Conservation (phyloP, 352 stramenopile genomes). For the Pythium myriotylum region DNA sequence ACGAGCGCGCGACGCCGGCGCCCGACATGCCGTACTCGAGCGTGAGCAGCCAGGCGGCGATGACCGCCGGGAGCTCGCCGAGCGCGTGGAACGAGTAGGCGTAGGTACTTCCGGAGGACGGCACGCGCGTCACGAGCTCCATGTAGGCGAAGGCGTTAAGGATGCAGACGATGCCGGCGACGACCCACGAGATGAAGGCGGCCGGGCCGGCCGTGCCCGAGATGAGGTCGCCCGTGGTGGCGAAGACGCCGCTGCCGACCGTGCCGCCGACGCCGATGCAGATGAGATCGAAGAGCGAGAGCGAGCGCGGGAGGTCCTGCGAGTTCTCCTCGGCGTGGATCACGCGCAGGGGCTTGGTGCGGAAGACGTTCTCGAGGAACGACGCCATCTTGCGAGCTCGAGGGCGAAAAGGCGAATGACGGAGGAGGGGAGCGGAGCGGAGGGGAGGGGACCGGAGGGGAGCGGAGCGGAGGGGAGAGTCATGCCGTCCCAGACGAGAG, state of each 20-base stretch:
- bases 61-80: slow-evolving; percentile 89
- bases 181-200: slow-evolving; percentile 76
- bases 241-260: slow-evolving; percentile 92
- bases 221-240: slow-evolving; percentile 75
- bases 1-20: slow-evolving; percentile 91
- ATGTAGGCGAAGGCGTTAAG: slow-evolving; percentile 88
- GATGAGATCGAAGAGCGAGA: slow-evolving; percentile 89
- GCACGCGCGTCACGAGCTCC: slow-evolving; percentile 85
- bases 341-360: slow-evolving; percentile 69
- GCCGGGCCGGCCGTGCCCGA: slow-evolving; percentile 69
- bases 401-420: slow-evolving; percentile 14
- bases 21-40: slow-evolving; percentile 92
- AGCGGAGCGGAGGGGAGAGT: neutral
- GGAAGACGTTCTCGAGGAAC: slow-evolving; percentile 55
- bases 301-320: slow-evolving; percentile 56
- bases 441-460: neutral
- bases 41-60: slow-evolving; percentile 85
- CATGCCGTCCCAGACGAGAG: neutral
- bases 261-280: slow-evolving; percentile 90
- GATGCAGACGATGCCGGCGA: slow-evolving; percentile 79
- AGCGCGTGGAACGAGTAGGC: slow-evolving; percentile 92
- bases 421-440: neutral
- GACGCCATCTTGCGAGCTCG: slow-evolving; percentile 16
- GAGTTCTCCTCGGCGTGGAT: slow-evolving; percentile 74
- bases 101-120: slow-evolving; percentile 90